Conservation (phyloP, 1,284 basidiomycete genomes). For the Trichosporon sp. region DNA sequence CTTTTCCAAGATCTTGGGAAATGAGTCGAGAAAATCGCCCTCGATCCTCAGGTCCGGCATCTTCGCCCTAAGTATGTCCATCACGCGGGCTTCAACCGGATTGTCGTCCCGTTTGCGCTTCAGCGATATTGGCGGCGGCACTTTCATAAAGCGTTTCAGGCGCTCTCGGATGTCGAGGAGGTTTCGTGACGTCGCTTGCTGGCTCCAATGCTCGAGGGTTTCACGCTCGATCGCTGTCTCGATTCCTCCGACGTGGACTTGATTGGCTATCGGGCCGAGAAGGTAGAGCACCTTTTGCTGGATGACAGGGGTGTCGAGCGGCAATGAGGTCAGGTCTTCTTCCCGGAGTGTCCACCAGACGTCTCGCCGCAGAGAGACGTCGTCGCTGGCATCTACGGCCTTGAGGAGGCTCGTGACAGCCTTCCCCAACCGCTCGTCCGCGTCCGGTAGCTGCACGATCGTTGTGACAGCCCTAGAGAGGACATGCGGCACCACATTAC, state of each 20-base stretch:
- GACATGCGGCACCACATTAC: constrained; percentile 4
- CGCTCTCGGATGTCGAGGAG: constrained; percentile 8
- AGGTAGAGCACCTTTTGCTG: constrained; percentile 8
- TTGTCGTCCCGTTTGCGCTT: constrained; percentile 14
- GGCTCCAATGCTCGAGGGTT: constrained; percentile 3
- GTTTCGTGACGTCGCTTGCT: neutral
- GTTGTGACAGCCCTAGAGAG: constrained; percentile 17
- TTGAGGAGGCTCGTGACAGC: constrained; percentile 11
- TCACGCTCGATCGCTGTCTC: neutral
- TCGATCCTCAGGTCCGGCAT: constrained; percentile 10
- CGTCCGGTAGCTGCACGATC: constrained; percentile 10
- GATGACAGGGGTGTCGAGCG: neutral
- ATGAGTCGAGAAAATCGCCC: constrained; percentile 1
- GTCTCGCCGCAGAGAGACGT: constrained; percentile 13
- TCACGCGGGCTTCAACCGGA: neutral
- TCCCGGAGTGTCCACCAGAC: constrained; percentile 25
- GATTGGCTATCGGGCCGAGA: constrained; percentile 4
- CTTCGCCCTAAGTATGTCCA: constrained; percentile 5
- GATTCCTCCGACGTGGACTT: neutral
- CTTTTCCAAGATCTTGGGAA: neutral
- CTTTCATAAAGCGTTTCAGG: constrained; percentile 1
- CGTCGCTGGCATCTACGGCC: constrained; percentile 8
- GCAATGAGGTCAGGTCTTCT: neutral
- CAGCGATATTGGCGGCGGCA: constrained; percentile 7
- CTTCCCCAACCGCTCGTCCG: constrained; percentile 8